A percentile compares a stretch with the other conserved stretches of the same genome.
These are phyloP conservation scores for Ophiostoma montium DNA, from an alignment of 2,329 filamentous ascomycete genomes.

Conservation along the genomic window DNA sequence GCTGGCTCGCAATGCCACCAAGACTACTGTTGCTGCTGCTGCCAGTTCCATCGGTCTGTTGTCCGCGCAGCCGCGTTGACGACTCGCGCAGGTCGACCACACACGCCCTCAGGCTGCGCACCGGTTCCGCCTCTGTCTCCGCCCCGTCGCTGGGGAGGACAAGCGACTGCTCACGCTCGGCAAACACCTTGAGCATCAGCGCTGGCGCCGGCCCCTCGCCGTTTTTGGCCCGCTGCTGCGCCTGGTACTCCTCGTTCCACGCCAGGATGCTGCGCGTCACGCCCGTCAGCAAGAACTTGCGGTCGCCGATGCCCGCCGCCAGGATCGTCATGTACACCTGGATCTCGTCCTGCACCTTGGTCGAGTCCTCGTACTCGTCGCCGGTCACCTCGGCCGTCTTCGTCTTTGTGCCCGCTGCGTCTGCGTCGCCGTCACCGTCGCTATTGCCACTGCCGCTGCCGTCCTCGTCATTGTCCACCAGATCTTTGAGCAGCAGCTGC, in stretches of 20 bases:
- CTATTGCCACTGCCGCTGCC: too few relatives aligned
- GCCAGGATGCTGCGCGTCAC: constrained; percentile 56
- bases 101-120: constrained; percentile 52
- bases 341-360: constrained; percentile 75
- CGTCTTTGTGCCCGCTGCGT: constrained; percentile 38
- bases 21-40: neutral
- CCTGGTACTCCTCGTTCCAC: constrained; percentile 53
- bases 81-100: constrained; percentile 57
- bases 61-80: constrained; percentile 35
- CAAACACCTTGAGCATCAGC: constrained; percentile 38
- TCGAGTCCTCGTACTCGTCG: constrained; percentile 79
- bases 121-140: constrained; percentile 15
- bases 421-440: constrained; percentile 61
- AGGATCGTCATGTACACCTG: constrained; percentile 75
- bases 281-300: constrained; percentile 62
- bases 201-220: constrained; percentile 59
- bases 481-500: constrained; percentile 54
- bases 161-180: constrained; percentile 31
- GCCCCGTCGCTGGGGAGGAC: constrained; percentile 18
- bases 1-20: constrained; percentile 16
- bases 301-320: constrained; percentile 62
- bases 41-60: constrained; percentile 23
- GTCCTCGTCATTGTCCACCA: constrained; percentile 78
- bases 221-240: constrained; percentile 44
- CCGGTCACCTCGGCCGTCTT: constrained; percentile 52